Base-by-base conservation (phyloP, 352 stramenopile species). In the Pythium rhizo-oryzae region DNA sequence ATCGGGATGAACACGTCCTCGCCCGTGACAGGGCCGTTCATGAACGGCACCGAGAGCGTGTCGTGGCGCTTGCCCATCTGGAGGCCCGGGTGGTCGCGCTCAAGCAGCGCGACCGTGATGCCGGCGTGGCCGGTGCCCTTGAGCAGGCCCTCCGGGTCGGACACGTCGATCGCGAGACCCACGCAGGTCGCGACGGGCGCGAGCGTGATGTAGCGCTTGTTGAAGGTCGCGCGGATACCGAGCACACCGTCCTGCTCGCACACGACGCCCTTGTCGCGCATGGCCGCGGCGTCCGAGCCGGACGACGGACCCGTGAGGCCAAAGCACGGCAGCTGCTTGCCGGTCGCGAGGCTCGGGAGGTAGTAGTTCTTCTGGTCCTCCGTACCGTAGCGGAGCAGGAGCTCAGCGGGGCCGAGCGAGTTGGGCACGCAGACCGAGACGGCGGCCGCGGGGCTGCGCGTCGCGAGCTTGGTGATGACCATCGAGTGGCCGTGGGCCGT, bases 161-260 rank as follows among this genome's bases (percentile, higher is more conserved):
- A 94, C 6, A 99, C 82, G 69, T 99, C 97, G 69, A 99, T 97
- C 21, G 96, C 97, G 53, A 99, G 81, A 33, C 97, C 97, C 11
- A 99, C 97, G 69, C 98, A 97, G 44, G 97, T 98, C 39, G 97
- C 97, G 13, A 99, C 96, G 8, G 97, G 97, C 19, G 97, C 97
- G 59, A 99, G 74, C 12, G 97, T 99, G 76, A 99, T 99, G 87
- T 99, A 99, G 61, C 97, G 88, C 83, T 99, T 99, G 80, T 97
- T 98, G 84, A 99, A 99, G 55, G 85, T 93, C 7, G 96, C 96
- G 49, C 93, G 85, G 53, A 99, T 98, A 43, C 97, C 97, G 25
- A 99, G 70, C 43, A 98, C 93, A n/a, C 97, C 97, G 72, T 98
- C 86, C 61, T 96, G 77, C 69, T 97, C 89, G 62, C 92, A 92